Evolutionary conservation across 192 early-diverging fungal genomes (phyloP).

Genomic region (Haplosporangium gracile): DNA sequence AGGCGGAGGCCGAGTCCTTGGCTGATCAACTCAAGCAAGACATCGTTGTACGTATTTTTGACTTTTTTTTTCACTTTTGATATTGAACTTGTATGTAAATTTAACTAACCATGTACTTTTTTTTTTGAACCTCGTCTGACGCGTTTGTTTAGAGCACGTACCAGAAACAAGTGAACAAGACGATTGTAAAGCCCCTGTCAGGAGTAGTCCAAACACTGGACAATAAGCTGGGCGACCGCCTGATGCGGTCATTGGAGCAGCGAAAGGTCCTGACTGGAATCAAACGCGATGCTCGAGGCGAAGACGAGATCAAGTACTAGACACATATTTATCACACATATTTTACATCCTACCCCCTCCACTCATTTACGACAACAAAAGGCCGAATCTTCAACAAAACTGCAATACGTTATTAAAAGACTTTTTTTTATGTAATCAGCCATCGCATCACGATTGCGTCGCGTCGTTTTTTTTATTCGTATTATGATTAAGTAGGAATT

Average conservation of each 20-base stretch:
- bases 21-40: slow-evolving; percentile 45
- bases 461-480: neutral
- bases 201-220: slow-evolving; percentile 37
- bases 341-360: neutral
- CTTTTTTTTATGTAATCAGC: neutral
- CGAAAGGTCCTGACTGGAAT: slow-evolving; percentile 36
- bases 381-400: neutral
- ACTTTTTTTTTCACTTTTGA: neutral
- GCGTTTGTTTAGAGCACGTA: slow-evolving; percentile 24
- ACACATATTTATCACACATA: neutral
- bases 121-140: neutral
- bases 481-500: neutral
- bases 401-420: neutral
- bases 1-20: slow-evolving; percentile 32
- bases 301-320: slow-evolving; percentile 53
- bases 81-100: neutral
- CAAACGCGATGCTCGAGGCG: slow-evolving; percentile 36
- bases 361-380: slow-evolving; percentile 1
- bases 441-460: too few relatives aligned
- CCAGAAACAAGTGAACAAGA: slow-evolving; percentile 46
- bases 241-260: slow-evolving; percentile 43
- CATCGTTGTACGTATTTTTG: slow-evolving; percentile 32
- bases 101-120: neutral
- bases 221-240: slow-evolving; percentile 32
- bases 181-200: slow-evolving; percentile 44